Base-by-base conservation (phyloP, 176 grass and related monocot genomes). In the Ensete glaucum region DNA sequence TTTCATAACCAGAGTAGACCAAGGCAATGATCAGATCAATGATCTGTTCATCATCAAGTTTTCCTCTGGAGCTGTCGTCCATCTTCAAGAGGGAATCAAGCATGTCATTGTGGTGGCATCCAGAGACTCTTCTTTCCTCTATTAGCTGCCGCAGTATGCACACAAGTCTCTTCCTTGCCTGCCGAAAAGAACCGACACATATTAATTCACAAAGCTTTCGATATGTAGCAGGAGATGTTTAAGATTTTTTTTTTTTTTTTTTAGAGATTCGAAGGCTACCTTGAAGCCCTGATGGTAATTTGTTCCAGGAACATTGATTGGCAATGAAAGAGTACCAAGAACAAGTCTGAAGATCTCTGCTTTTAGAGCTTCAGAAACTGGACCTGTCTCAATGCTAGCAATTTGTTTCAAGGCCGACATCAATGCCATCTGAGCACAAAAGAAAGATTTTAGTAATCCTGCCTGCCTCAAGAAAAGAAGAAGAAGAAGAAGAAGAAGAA, bases 1-100 rank as follows among this genome's bases (percentile, higher is more conserved):
- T 98, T 54, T 98, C 94, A 29, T 93, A 98, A 13, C 94, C 94
- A 62, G 94, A 98, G 78, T 98, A 98, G 82, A 98, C 84, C 9
- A 98, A 80, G 43, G 90, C 85, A 77, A 98, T 93, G 76, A 98
- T 85, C 77, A 93, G 69, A 79, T 98, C 94, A 69, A 98, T 89
- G 62, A 98, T 91, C 85, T 93, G 90, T 51, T 98, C 85, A 55
- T 98, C 88, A 20, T 52, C 83, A 17, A 98, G 84, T 79, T 91
- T 88, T 12, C 72, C 82, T 68, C 85, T 93, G 19, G 74, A 79
- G 7, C 78, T 83, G 14, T 85, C 74, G 2, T 84, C 76, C 52
- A 76, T 91, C 12, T 62, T 86, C 11, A 98, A 54, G 10, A 98
- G 93, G 17, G 71, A 86, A 27, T 88, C 90, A 50, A 97, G 73